Percentiles rank a stretch among this genome's conserved stretches.
These are phyloP conservation scores for Podila epicladia DNA, from an alignment of 192 early-diverging fungal species.

Conservation along the genomic window DNA sequence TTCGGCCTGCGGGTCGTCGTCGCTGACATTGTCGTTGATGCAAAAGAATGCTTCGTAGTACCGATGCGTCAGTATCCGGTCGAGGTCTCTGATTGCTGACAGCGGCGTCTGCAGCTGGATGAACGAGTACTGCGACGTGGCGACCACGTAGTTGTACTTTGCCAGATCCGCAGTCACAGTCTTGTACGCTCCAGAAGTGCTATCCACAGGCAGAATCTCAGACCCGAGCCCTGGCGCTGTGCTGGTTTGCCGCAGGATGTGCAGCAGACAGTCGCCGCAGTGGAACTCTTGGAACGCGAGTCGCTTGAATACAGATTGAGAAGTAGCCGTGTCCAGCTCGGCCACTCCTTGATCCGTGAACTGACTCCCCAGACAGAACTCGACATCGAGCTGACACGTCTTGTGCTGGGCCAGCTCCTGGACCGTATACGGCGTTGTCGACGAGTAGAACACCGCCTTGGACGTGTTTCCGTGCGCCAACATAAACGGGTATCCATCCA, in stretches of 20 bases:
- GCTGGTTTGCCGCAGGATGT: slow-evolving; percentile 25
- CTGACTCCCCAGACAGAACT: slow-evolving; percentile 22
- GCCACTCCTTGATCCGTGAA: slow-evolving; percentile 9
- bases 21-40: slow-evolving; percentile 30
- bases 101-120: slow-evolving; percentile 6
- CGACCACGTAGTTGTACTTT: slow-evolving; percentile 43
- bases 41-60: slow-evolving; percentile 23
- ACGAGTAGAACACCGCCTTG: no score
- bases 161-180: slow-evolving; percentile 12
- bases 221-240: slow-evolving; percentile 10
- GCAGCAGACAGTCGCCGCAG: slow-evolving; percentile 52
- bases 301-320: slow-evolving; percentile 18
- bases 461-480: slow-evolving; percentile 2
- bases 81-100: not conserved
- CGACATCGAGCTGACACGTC: slow-evolving; percentile 19
- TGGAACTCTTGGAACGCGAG: slow-evolving; percentile 40
- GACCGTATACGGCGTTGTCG: not conserved
- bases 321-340: slow-evolving; percentile 1
- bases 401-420: not conserved
- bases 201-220: slow-evolving; percentile 23
- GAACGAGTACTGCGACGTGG: slow-evolving; percentile 22
- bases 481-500: slow-evolving; percentile 49
- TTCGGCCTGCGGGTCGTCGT: not conserved
- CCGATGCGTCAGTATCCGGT: slow-evolving; percentile 2
- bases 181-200: slow-evolving; percentile 6